Conservation (phyloP, 73 alveolate species). For the Tetrahymena borealis region DNA sequence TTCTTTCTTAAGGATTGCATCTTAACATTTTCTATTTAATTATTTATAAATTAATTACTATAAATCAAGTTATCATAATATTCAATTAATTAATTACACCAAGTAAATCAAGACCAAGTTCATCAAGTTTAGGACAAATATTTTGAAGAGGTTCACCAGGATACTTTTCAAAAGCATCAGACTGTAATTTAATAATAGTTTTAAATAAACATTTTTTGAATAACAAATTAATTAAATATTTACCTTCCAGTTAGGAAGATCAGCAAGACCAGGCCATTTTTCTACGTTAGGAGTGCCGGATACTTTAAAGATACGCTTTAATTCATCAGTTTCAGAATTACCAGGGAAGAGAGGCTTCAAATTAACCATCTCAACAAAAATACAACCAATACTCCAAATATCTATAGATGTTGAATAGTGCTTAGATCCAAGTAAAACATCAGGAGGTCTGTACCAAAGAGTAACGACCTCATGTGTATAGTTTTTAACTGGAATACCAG, state of each 20-base stretch:
- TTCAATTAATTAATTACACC: slow-evolving; percentile 41
- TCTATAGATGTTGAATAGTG: slow-evolving; percentile 81
- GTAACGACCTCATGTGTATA: slow-evolving; percentile 92
- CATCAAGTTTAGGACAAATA: slow-evolving; percentile 71
- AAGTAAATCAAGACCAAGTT: slow-evolving; percentile 75
- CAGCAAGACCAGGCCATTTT: slow-evolving; percentile 48
- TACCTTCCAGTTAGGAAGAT: neutral
- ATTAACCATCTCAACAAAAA: slow-evolving; percentile 87
- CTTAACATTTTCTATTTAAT: slow-evolving; percentile 10
- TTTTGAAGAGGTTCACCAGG: slow-evolving; percentile 56
- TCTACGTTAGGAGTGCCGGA: slow-evolving; percentile 83
- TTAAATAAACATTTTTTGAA: neutral
- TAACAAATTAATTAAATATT: neutral
- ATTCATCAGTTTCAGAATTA: slow-evolving; percentile 50
- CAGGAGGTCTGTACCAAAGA: slow-evolving; percentile 90
- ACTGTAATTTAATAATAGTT: neutral
- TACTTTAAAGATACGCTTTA: slow-evolving; percentile 63
- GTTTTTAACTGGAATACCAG: slow-evolving; percentile 67
- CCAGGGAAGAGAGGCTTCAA: slow-evolving; percentile 81
- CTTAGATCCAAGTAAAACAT: slow-evolving; percentile 73
- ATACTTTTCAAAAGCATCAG: slow-evolving; percentile 50
- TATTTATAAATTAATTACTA: neutral
- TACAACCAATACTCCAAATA: slow-evolving; percentile 93
- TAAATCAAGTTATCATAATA: neutral
- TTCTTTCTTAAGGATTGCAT: slow-evolving; percentile 35